A percentile compares a stretch with the other conserved stretches of the same genome.
Evolutionary conservation across 805 yeast genomes (phyloP).

Genomic region (Pichia paraexigua): DNA sequence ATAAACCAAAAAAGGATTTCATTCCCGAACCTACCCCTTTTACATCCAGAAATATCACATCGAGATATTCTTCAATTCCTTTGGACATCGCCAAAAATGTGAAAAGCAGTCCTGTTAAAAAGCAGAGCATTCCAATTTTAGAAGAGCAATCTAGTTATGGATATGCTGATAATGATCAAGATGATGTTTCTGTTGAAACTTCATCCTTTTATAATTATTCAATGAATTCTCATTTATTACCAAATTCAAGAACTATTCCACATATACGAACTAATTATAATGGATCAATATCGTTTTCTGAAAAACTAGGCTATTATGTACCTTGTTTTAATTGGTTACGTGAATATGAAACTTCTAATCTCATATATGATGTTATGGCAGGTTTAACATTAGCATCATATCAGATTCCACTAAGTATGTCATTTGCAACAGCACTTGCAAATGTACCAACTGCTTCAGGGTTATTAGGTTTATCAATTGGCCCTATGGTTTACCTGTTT

Average conservation of each 20-base stretch:
- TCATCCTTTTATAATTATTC: background rate
- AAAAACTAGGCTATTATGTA: constrained; percentile 49
- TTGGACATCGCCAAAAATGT: background rate
- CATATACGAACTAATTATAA: background rate
- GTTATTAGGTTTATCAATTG: constrained; percentile 62
- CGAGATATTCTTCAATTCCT: background rate
- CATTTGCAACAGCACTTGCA: constrained; percentile 77
- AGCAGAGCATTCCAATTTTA: background rate
- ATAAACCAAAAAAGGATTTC: background rate
- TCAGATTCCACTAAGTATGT: constrained; percentile 80
- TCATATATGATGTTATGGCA: constrained; percentile 63
- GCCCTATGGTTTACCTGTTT: constrained; percentile 69
- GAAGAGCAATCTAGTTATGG: background rate
- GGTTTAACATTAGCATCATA: constrained; percentile 86
- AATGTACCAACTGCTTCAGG: constrained; percentile 80
- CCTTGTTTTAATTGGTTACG: constrained; percentile 67
- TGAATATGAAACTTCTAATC: constrained; percentile 32
- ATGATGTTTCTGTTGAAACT: background rate
- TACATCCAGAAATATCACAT: background rate
- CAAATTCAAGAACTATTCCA: constrained; percentile 1
- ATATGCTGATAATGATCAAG: background rate
- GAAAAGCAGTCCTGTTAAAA: background rate
- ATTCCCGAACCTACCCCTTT: background rate
- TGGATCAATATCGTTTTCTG: constrained; percentile 6
- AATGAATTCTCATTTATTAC: background rate